Evolutionary conservation across 2,329 filamentous ascomycete species (phyloP), one percentile per base, ranked within the genome.

Genomic region (Chalara sp.): DNA sequence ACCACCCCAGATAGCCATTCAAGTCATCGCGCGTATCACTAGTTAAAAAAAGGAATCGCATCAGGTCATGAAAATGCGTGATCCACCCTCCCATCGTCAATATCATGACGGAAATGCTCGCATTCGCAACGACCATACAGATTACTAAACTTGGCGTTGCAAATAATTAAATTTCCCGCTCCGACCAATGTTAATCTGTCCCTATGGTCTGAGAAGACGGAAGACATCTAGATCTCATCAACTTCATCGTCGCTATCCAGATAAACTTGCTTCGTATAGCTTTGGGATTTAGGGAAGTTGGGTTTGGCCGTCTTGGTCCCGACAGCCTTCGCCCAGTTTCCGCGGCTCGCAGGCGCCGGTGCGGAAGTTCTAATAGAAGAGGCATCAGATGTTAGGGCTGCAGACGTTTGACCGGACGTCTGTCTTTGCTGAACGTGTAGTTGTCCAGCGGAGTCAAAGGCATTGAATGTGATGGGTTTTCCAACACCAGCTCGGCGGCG

Each of bases 361-460:
- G 21, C 21, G 21, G 21, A 21, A 21, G 21, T 21, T 21, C 21
- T 21, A 21, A 21, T 21, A 21, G 5, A 32, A 35, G 40, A 37
- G 40, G 28, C n/a, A 10, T 32, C 50, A 40, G 43, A 35, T 5
- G 40, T 30, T 12, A 32, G 7, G n/a, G 49, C 6, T n/a, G 29
- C 40, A 32, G 12, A 44, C 13, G 29, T 47, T n/a, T 48, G 48
- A 8, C 32, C 43, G 12, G 49, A 54, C 1, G 47, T 43, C 33
- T 10, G 5, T 11, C 39, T 13, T 4, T 51, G 47, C n/a, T 49
- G 49, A 12, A 32, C 2, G 13, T 58, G 55, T 5, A 37, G 40
- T 13, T 48, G 41, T 29, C 58, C 58, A 31, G 28, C 37, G 12
- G 52, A 46, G 43, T 58, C 57, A 31, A 50, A 59, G 2, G 47